Evolutionary conservation across 148 eudicot species (phyloP).

Genomic region (Arbutus unedo): DNA sequence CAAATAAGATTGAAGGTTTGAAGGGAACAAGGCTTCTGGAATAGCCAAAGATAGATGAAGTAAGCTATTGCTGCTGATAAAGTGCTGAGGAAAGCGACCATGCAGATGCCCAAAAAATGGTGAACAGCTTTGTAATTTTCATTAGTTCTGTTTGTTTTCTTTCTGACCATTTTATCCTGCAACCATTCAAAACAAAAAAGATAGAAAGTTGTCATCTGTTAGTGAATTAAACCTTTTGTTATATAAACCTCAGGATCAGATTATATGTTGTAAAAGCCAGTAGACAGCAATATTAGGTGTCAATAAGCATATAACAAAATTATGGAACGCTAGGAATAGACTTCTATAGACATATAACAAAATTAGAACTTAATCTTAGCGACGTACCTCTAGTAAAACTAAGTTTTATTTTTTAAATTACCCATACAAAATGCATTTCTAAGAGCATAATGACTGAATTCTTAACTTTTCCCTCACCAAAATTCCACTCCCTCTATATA

Average conservation of each 20-base stretch:
- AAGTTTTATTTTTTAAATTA: no score
- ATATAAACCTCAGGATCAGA: not conserved
- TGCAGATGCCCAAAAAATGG: conserved; percentile 45
- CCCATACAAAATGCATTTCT: no score
- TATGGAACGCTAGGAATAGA: no score
- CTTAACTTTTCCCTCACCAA: no score
- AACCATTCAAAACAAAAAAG: conserved; percentile 4
- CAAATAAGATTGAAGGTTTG: conserved; percentile 35
- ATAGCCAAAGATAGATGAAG: conserved; percentile 24
- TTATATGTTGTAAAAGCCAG: not conserved
- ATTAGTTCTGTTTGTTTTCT: not conserved
- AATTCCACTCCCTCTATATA: no score
- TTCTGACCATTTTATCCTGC: conserved; percentile 20
- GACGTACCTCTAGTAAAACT: no score
- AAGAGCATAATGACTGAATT: no score
- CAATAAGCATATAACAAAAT: not conserved
- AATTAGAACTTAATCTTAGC: no score
- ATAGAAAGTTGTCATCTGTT: not conserved
- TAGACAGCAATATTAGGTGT: not conserved
- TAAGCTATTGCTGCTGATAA: conserved; percentile 41
- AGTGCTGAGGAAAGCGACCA: conserved; percentile 41
- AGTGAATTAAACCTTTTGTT: not conserved
- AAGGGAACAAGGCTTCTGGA: conserved; percentile 21
- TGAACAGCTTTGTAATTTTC: conserved; percentile 20
- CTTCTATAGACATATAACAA: no score